Percentiles rank a stretch among this genome's conserved stretches.
Evolutionary conservation across 371 early-diverging fungal species (phyloP).

Genomic region (Apophysomyces trapeziformis): DNA sequence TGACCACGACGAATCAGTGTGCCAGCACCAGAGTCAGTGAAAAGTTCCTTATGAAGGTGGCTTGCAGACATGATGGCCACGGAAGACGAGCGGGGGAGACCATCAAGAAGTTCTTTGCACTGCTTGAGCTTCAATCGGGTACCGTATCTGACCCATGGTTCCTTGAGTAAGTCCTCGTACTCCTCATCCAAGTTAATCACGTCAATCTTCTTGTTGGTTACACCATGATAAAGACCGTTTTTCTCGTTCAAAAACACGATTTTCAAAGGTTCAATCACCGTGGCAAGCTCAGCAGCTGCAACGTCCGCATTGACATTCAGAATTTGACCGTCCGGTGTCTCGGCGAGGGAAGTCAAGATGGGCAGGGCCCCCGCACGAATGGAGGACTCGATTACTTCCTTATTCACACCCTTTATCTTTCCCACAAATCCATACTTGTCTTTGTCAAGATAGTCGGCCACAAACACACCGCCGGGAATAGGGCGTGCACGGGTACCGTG

Average conservation of each 20-base stretch:
- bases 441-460: conserved; percentile 91
- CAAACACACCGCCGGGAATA: conserved; percentile 93
- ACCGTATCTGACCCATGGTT: too few species aligned
- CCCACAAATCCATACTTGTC: conserved; percentile 94
- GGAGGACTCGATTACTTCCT: conserved; percentile 87
- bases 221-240: conserved; percentile 92
- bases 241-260: conserved; percentile 96
- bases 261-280: conserved; percentile 95
- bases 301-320: conserved; percentile 98
- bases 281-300: conserved; percentile 95
- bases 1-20: too few species aligned
- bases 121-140: too few species aligned
- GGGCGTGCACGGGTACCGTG: conserved; percentile 95
- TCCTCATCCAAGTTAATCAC: conserved; percentile 95
- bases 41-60: too few species aligned
- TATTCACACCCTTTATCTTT: conserved; percentile 86
- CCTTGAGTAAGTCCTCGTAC: too few species aligned
- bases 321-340: conserved; percentile 94
- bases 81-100: too few species aligned
- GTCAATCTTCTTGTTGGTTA: conserved; percentile 91
- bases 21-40: too few species aligned
- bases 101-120: too few species aligned
- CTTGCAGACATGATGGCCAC: too few species aligned
- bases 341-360: conserved; percentile 94
- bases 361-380: conserved; percentile 94